phyloP scores from a whole-genome alignment of 129 eudicot genomes.

The Centrapalus pauciflorus region DNA sequence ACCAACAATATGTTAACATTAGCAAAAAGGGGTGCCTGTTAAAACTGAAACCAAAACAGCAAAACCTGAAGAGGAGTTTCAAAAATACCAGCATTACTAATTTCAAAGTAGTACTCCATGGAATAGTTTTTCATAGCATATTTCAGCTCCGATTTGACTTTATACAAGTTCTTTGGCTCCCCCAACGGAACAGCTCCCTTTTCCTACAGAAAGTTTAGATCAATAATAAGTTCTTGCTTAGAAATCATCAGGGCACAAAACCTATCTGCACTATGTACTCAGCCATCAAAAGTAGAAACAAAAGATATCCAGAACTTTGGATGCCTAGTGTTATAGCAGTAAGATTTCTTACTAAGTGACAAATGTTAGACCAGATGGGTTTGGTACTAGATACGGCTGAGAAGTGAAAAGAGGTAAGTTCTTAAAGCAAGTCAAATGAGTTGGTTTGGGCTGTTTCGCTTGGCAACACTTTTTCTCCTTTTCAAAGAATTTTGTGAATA shows the following conservation, averaged over 20 bases:
- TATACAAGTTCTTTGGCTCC: slow-evolving; percentile 41
- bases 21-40: background rate
- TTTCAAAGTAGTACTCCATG: slow-evolving; percentile 60
- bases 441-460: too few relatives aligned
- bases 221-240: too few relatives aligned
- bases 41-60: background rate
- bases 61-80: background rate
- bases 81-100: slow-evolving; percentile 36
- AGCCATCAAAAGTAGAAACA: background rate
- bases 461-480: too few relatives aligned
- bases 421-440: too few relatives aligned
- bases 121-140: slow-evolving; percentile 52
- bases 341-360: too few relatives aligned
- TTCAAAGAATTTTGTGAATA: too few relatives aligned
- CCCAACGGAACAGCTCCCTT: slow-evolving; percentile 51
- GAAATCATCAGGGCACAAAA: background rate
- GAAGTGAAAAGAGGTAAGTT: too few relatives aligned
- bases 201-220: slow-evolving; percentile 49
- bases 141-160: slow-evolving; percentile 54
- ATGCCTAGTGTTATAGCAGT: too few relatives aligned
- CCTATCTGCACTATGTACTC: background rate
- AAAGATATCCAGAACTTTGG: too few relatives aligned
- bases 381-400: too few relatives aligned
- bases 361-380: too few relatives aligned
- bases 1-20: background rate